These are phyloP conservation scores for Aspergillus sp. DNA, from an alignment of 2,329 filamentous ascomycete genomes.

Conservation along the genomic window DNA sequence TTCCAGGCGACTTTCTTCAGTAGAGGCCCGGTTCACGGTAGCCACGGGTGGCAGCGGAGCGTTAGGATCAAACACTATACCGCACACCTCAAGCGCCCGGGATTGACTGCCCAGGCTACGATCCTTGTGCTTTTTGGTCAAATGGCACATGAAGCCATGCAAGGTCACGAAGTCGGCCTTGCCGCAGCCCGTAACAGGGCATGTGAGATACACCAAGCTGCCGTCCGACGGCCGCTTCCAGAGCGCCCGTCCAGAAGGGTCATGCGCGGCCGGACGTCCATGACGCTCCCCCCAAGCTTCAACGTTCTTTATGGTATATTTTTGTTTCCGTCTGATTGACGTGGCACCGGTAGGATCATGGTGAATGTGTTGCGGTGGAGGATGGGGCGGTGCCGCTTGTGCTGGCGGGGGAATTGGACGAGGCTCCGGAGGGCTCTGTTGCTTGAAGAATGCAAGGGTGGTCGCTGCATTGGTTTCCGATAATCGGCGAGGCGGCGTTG, in stretches of 20 bases:
- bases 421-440: constrained; percentile 44
- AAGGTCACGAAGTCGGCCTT: constrained; percentile 46
- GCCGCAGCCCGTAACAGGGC: constrained; percentile 40
- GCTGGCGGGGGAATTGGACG: constrained; percentile 32
- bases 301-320: constrained; percentile 47
- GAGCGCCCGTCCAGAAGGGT: constrained; percentile 40
- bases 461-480: constrained; percentile 46
- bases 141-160: constrained; percentile 46
- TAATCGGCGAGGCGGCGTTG: constrained; percentile 41
- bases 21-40: constrained; percentile 35
- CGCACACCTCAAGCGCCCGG: constrained; percentile 43
- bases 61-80: constrained; percentile 41
- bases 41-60: constrained; percentile 39
- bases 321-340: constrained; percentile 42
- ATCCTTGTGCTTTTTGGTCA: constrained; percentile 47
- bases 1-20: constrained; percentile 38
- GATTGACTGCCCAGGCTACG: constrained; percentile 44
- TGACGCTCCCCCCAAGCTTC: constrained; percentile 46
- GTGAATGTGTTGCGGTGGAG: constrained; percentile 26
- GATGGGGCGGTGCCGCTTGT: constrained; percentile 27
- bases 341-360: constrained; percentile 31
- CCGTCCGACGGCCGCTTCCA: constrained; percentile 46
- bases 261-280: constrained; percentile 44
- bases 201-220: constrained; percentile 42
- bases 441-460: constrained; percentile 45